A percentile compares a stretch with the other conserved stretches of the same genome.
phyloP scores from a whole-genome alignment of 352 stramenopile genomes.

The Pythium insidiosum region DNA sequence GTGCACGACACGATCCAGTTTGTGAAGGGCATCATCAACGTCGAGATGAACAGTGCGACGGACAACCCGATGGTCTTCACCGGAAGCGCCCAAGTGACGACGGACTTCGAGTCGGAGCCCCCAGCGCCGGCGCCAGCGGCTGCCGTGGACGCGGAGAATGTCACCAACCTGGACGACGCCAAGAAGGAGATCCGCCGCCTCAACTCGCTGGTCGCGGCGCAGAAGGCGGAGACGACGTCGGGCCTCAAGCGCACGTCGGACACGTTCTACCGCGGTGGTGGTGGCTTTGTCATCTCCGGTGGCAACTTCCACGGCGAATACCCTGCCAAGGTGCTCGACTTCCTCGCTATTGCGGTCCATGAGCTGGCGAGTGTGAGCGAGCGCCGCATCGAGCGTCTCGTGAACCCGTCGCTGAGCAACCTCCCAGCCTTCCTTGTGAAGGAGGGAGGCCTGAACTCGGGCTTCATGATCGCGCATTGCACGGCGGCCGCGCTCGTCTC shows the following conservation, averaged over 20 bases:
- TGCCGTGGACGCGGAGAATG: constrained; percentile 23
- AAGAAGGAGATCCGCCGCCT: constrained; percentile 76
- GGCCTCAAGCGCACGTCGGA: constrained; percentile 77
- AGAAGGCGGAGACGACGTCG: constrained; percentile 35
- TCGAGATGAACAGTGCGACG: constrained; percentile 88
- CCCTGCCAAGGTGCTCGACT: constrained; percentile 85
- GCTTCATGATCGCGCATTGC: constrained; percentile 90
- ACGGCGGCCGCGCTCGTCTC: constrained; percentile 79
- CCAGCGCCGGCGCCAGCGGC: constrained; percentile 11
- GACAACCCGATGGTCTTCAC: constrained; percentile 90
- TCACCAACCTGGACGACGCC: constrained; percentile 54
- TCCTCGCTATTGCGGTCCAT: constrained; percentile 83
- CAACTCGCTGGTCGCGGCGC: constrained; percentile 40
- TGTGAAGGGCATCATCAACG: constrained; percentile 74
- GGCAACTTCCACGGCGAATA: constrained; percentile 91
- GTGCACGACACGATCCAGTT: constrained; percentile 86
- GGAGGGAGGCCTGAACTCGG: constrained; percentile 82
- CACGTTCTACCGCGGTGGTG: constrained; percentile 70
- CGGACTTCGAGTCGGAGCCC: constrained; percentile 35
- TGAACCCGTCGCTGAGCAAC: constrained; percentile 83
- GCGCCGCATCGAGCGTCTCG: constrained; percentile 79
- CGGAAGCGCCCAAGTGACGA: constrained; percentile 55
- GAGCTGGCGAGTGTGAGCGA: constrained; percentile 84
- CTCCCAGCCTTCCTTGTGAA: constrained; percentile 81
- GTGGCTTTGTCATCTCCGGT: constrained; percentile 83